phyloP scores from a whole-genome alignment of 148 eudicot species.

The Persicaria tinctoria region DNA sequence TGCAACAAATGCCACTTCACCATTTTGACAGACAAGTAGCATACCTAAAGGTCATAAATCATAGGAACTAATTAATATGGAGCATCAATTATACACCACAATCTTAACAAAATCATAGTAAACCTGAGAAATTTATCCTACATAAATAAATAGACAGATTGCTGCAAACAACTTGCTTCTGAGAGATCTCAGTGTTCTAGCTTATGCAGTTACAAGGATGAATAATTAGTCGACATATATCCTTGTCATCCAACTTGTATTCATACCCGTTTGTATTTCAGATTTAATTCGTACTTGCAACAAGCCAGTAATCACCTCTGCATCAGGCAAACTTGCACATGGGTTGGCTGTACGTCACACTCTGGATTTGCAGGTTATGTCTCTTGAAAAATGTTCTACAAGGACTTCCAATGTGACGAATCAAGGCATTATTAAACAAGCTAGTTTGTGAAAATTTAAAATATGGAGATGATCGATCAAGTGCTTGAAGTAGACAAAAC shows the following conservation, averaged over 20 bases:
- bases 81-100: not conserved
- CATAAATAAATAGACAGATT: not conserved
- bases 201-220: not conserved
- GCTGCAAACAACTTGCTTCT: not conserved
- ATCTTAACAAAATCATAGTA: not conserved
- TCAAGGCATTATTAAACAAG: not conserved
- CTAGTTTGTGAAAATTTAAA: not conserved
- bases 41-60: not conserved
- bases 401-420: not conserved
- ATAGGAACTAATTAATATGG: too few species aligned
- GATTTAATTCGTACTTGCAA: not conserved
- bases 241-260: not conserved
- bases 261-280: not conserved
- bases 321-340: not conserved
- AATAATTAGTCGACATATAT: not conserved
- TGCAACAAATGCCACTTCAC: not conserved
- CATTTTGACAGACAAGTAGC: not conserved
- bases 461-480: not conserved
- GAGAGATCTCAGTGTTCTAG: not conserved
- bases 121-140: not conserved
- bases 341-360: not conserved
- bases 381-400: not conserved
- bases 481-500: not conserved
- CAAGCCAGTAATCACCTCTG: not conserved
- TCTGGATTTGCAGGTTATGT: not conserved